Evolutionary conservation across 108 stramenopile genomes (phyloP).

Genomic region (Pelagomonas calceolata): DNA sequence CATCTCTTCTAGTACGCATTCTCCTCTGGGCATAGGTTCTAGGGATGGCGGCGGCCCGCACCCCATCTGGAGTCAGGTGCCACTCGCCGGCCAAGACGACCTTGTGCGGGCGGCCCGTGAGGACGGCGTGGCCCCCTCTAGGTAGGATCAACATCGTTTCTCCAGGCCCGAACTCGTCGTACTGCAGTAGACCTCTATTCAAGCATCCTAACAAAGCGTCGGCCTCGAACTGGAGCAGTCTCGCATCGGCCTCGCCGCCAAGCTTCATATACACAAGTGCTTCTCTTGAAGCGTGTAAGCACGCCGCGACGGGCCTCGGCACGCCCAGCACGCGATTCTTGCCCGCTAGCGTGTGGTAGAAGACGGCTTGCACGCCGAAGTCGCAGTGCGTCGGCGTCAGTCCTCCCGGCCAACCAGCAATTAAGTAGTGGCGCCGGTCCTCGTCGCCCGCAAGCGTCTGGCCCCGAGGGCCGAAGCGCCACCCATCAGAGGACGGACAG

Average conservation of each 20-base stretch:
- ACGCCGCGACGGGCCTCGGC: not conserved
- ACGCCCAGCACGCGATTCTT: not conserved
- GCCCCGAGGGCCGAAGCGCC: not conserved
- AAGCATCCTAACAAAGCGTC: not conserved
- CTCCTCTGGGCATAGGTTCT: not conserved
- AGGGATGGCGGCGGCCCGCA: not conserved
- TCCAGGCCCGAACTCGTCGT: not conserved
- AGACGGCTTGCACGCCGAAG: not conserved
- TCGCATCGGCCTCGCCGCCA: not conserved
- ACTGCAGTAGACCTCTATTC: not conserved
- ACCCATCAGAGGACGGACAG: not conserved
- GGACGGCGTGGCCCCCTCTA: not conserved
- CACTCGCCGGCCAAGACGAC: not conserved
- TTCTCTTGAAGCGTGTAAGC: not conserved
- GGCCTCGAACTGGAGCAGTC: not conserved
- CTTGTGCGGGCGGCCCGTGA: not conserved
- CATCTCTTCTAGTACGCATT: not conserved
- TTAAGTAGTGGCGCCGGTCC: conserved; percentile 1
- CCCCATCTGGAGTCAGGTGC: not conserved
- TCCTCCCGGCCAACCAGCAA: not conserved
- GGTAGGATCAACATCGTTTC: not conserved
- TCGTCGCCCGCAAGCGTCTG: not conserved
- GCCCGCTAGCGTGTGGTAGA: not conserved
- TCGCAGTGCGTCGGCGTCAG: not conserved
- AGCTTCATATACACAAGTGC: not conserved